Evolutionary conservation across 2,329 filamentous ascomycete species (phyloP).

Genomic region (Trichoderma hamatum): DNA sequence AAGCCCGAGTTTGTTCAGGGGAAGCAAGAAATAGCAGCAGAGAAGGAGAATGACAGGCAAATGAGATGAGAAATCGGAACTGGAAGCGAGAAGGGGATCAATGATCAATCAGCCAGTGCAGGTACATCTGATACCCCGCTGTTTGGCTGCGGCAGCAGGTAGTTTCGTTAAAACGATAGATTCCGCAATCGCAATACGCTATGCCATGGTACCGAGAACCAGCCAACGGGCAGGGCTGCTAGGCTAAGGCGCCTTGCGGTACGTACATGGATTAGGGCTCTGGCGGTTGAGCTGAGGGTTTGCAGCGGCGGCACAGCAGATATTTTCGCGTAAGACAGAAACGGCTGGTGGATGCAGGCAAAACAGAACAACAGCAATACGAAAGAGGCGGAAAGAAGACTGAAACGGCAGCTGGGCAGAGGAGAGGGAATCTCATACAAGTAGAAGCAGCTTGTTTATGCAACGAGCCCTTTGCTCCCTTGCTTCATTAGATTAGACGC

Average conservation of each 20-base stretch:
- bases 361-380: not conserved
- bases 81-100: conserved; percentile 9
- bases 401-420: not conserved
- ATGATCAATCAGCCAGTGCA: not conserved
- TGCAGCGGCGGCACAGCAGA: not conserved
- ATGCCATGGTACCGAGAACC: not conserved
- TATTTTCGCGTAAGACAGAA: not conserved
- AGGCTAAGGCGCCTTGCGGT: not conserved
- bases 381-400: not conserved
- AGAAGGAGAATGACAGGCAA: not conserved
- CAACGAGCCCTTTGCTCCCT: not conserved
- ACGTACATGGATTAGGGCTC: not conserved
- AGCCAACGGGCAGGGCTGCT: not conserved
- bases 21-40: conserved; percentile 1
- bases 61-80: conserved; percentile 17
- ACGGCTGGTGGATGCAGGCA: not conserved
- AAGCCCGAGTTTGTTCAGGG: conserved; percentile 1
- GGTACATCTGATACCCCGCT: conserved; percentile 11
- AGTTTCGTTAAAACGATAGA: conserved; percentile 4
- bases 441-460: not conserved
- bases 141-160: not conserved
- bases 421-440: not conserved
- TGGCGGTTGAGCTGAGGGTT: not conserved
- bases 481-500: not conserved
- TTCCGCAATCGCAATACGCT: not conserved